phyloP scores from a whole-genome alignment of 2,329 filamentous ascomycete genomes.

The Colletotrichum sansevieriae region DNA sequence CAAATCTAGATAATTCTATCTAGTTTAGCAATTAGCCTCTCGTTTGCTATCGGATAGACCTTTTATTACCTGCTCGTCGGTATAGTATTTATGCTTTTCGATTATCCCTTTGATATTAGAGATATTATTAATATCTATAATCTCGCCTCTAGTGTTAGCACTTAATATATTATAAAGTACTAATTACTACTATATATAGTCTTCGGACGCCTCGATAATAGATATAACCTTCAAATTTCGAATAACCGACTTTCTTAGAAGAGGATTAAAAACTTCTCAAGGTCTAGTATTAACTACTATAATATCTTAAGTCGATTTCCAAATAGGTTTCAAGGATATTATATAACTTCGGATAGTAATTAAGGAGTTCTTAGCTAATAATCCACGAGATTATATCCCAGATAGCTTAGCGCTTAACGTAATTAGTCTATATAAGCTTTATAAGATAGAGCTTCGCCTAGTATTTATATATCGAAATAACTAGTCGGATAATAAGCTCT shows the following conservation, averaged over 20 bases:
- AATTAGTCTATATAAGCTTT: constrained; percentile 59
- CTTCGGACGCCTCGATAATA: constrained; percentile 50
- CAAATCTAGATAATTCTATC: constrained; percentile 46
- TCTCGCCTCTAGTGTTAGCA: constrained; percentile 36
- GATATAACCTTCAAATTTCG: constrained; percentile 48
- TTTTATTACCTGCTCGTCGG: constrained; percentile 79
- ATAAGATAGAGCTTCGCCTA: constrained; percentile 47
- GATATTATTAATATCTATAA: constrained; percentile 76
- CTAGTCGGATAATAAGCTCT: constrained; percentile 81
- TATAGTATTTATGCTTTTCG: constrained; percentile 78
- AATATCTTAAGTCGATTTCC: constrained; percentile 77
- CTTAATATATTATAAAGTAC: constrained; percentile 46
- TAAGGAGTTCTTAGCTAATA: constrained; percentile 72
- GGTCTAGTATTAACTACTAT: constrained; percentile 73
- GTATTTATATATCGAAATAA: constrained; percentile 83
- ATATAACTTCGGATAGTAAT: constrained; percentile 71
- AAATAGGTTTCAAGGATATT: constrained; percentile 77
- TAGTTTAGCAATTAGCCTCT: constrained; percentile 62
- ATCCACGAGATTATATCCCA: constrained; percentile 72
- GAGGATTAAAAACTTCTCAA: constrained; percentile 78
- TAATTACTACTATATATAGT: constrained; percentile 52
- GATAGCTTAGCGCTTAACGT: constrained; percentile 76
- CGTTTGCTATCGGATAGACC: constrained; percentile 80
- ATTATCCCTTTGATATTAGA: constrained; percentile 81
- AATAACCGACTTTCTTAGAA: constrained; percentile 79